phyloP scores from a whole-genome alignment of 148 eudicot species.

The Vaccinium darrowii region DNA sequence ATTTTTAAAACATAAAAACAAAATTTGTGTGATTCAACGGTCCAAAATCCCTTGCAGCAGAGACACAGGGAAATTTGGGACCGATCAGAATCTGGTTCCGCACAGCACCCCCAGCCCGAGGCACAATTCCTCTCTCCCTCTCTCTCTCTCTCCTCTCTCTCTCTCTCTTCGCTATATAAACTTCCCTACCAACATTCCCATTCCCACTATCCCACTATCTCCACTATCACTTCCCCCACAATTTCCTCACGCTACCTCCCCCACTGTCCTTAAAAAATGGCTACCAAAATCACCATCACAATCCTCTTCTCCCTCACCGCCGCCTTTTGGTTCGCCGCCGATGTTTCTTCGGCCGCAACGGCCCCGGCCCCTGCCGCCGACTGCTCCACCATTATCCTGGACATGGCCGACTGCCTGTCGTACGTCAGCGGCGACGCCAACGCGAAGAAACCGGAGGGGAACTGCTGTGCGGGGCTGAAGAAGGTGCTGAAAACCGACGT shows the following conservation, averaged over 20 bases:
- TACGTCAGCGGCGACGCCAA: slow-evolving; percentile 62
- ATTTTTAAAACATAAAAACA: too few relatives aligned
- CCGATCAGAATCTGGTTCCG: too few relatives aligned
- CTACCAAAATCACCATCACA: background rate
- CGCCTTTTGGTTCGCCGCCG: too few relatives aligned
- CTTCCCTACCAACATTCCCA: background rate
- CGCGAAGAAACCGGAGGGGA: slow-evolving; percentile 53
- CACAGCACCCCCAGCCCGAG: too few relatives aligned
- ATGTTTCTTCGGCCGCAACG: background rate
- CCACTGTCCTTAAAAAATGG: background rate
- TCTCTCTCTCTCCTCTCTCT: too few relatives aligned
- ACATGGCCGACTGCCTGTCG: slow-evolving; percentile 70
- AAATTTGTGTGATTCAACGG: too few relatives aligned
- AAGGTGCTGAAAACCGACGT: slow-evolving; percentile 61
- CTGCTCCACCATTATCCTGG: slow-evolving; percentile 59
- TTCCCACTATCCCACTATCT: background rate
- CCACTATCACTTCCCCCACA: background rate
- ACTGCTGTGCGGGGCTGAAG: slow-evolving; percentile 74
- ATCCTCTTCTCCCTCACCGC: background rate
- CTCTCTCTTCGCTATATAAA: too few relatives aligned
- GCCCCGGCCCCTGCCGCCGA: slow-evolving; percentile 64
- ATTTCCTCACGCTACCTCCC: background rate
- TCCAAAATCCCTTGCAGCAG: too few relatives aligned
- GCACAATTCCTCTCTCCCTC: too few relatives aligned
- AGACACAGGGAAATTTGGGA: too few relatives aligned